Evolutionary conservation across 1,139 yeast species (phyloP), one percentile per base, ranked within the genome.

Genomic region (Blastobotrys indianensis): DNA sequence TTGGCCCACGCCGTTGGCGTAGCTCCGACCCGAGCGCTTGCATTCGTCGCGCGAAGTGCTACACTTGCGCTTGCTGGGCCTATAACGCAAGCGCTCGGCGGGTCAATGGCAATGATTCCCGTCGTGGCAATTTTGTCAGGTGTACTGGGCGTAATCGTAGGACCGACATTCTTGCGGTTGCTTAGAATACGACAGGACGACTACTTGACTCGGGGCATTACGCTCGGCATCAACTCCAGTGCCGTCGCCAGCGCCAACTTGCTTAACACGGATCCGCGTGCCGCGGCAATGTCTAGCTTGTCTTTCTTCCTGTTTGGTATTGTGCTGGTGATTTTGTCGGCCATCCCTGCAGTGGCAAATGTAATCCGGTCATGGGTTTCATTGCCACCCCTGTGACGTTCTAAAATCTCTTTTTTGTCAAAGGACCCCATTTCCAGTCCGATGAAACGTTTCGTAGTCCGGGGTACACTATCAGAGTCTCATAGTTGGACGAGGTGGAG

Each of bases 241-340:
- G 94, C 94, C 1, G 82, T 85, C 44, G 87, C 88, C 1, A 82
- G 94, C 2, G 92, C 92, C 0, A 84, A 82, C 61, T 66, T 85
- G 43, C 64, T 85, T 32, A 76, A 75, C 29, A 72, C 74, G 32
- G 90, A 84, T 57, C 86, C 94, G 4, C 68, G 94, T 53, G 92
- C 94, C 15, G 90, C 90, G 1, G 85, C 88, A 6, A 77, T 85
- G 73, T 78, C 86, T 49, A 76, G 84, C 7, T 70, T 85, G 57
- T 75, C 85, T 53, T 85, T 85, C 63, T 79, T 82, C 29, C 62
- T 82, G 16, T 85, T 78, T 60, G 94, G 94, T 11, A 80, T 90
- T 0, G 64, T 80, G 6, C 79, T 85, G 85, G 77, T 85, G 45
- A 71, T 85, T 6, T 56, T 85, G 65, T 79, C 85, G 12, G 80